Conservation (phyloP, 108 stramenopile species). For the Phaeodactylum tricornutum region DNA sequence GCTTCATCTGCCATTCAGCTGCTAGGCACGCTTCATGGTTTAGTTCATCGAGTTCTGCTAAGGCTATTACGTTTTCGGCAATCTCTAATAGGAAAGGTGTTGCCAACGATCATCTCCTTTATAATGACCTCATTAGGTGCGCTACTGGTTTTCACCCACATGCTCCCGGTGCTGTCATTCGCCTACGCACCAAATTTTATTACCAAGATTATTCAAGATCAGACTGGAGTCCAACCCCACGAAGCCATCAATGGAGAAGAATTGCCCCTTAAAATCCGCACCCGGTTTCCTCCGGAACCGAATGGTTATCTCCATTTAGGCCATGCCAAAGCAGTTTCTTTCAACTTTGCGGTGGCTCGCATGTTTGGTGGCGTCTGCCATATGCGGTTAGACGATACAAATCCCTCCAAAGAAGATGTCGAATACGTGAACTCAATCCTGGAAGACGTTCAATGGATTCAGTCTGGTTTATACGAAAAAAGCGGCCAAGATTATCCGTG, state of each 20-base stretch:
- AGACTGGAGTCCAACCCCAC: constrained; percentile 41
- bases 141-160: too few species aligned
- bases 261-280: constrained; percentile 28
- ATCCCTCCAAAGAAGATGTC: constrained; percentile 79
- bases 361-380: constrained; percentile 75
- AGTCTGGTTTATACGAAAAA: constrained; percentile 35
- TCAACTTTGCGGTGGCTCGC: constrained; percentile 73
- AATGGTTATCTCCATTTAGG: constrained; percentile 98
- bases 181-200: constrained; percentile 88
- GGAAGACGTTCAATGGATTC: constrained; percentile 84
- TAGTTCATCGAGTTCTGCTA: too few species aligned
- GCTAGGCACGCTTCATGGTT: too few species aligned
- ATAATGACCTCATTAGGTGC: too few species aligned
- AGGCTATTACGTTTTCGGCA: too few species aligned
- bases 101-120: too few species aligned
- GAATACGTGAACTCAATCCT: constrained; percentile 82
- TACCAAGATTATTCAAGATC: constrained; percentile 70
- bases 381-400: constrained; percentile 91
- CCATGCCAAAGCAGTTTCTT: constrained; percentile 90
- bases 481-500: constrained; percentile 35
- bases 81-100: too few species aligned
- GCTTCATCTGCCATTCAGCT: too few species aligned
- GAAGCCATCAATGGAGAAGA: neutral
- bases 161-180: too few species aligned
- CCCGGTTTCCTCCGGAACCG: constrained; percentile 98